Evolutionary conservation across 2,329 filamentous ascomycete species (phyloP), one percentile per base, ranked within the genome.

Genomic region (Phaeosphaeriaceae sp.): DNA sequence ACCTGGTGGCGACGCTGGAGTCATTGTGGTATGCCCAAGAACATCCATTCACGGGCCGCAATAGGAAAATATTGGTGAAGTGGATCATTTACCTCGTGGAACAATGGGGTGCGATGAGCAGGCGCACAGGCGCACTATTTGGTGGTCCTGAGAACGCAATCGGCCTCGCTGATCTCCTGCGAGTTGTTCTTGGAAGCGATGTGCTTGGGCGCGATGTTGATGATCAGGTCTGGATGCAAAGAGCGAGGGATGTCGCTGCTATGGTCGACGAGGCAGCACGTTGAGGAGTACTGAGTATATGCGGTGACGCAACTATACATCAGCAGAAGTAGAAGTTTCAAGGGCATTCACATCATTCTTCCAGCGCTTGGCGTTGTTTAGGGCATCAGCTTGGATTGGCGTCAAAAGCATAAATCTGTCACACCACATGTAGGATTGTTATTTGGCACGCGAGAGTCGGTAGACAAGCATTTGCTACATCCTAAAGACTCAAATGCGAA

Each of bases 21-120:
- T 79, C 80, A 25, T 85, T 91, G 76, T 91, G 88, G 78, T 90
- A 89, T 75, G 85, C 85, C 40, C 86, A 89, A 62, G 86, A 89
- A 66, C 80, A 84, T 6, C 89, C 89, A 0, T 91, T 91, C 74
- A 78, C 83, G 36, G 86, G 86, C 4, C 75, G 79, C 3, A 68
- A 86, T 55, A 82, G 86, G 47, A 82, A 82, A 44, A 77, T 84
- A 56, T 80, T 91, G 7, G 86, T 86, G 2, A 81, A 82, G 24
- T 87, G 90, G 72, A 83, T 90, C 44, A 76, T 89, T 0, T 88
- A 89, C 65, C 76, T 88, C 2, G 80, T 88, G 3, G 79, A 84
- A 56, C 79, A 82, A 54, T 92, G 89, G 89, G 86, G 84, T 63
- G 78, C 82, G 50, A 81, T 85, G 15, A 86, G 84, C 49, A 79